Evolutionary conservation across 208 protist genomes (phyloP), one percentile per base, ranked within the genome.

Genomic region (Leishmania arabica): DNA sequence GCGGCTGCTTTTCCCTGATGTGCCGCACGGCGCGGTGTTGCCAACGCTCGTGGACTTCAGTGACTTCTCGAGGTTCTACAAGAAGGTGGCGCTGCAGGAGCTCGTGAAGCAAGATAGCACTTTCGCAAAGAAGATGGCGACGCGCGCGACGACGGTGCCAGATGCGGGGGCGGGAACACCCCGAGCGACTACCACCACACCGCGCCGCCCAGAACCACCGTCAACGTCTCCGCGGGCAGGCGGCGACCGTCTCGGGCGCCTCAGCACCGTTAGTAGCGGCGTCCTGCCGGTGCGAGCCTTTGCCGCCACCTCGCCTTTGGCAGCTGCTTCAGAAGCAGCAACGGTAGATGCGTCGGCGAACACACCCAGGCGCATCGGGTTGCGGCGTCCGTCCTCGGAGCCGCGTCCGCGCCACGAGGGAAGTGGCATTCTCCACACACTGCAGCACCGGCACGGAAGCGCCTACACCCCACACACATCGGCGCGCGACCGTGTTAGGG

Each of bases 41-140:
- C 90, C 91, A 13, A 79, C 78, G 60, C 56, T 93, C 34, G 86
- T 95, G 1, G 89, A 95, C 80, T 95, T 95, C 82, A 91, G 88
- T 77, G 91, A 93, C 80, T 93, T 95, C 69, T 84, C 82, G 21
- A 93, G 87, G 83, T 93, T 95, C 76, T 91, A 89, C 82, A 91
- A 89, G 78, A 77, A 80, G 17, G 79, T 94, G 45, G 91, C 91
- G 31, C 68, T 89, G 82, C 81, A 84, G 70, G 89, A 92, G 64
- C 65, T 91, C 66, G 70, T 78, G 70, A 86, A 82, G 81, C 82
- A 89, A 56, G 86, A 89, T 76, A 64, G 40, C 64, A 70, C 68
- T 65, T 86, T 87, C 72, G 82, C 84, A 60, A 81, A 82, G 47
- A 77, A 64, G 21, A 7, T 78, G 34, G 40, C 37, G 68, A 54